Conservation (phyloP, 148 eudicot genomes). For the Rhododendron simsii region DNA sequence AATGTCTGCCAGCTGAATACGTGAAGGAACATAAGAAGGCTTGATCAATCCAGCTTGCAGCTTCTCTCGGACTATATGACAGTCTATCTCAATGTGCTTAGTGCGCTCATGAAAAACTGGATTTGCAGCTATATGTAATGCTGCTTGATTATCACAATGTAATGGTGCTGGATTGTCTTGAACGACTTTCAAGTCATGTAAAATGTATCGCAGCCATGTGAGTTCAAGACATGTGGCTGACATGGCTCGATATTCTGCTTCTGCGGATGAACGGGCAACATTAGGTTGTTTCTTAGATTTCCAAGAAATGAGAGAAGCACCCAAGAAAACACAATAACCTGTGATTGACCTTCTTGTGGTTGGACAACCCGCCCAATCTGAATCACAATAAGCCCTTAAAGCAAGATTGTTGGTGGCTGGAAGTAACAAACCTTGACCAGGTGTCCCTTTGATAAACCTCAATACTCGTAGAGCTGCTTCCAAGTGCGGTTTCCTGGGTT, state of each 20-base stretch:
- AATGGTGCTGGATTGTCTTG: neutral
- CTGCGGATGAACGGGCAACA: neutral
- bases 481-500: neutral
- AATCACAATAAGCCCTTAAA: neutral
- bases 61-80: neutral
- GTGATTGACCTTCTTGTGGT: neutral
- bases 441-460: neutral
- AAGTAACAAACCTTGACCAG: neutral
- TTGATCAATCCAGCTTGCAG: neutral
- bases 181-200: neutral
- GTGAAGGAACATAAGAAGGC: neutral
- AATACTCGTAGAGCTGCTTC: neutral
- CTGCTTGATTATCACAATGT: neutral
- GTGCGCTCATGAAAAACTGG: neutral
- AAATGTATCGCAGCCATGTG: neutral
- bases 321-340: neutral
- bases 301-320: neutral
- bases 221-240: neutral
- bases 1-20: too few species aligned
- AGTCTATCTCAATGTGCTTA: neutral
- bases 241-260: neutral
- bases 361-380: neutral
- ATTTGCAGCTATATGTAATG: neutral
- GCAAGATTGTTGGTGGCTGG: neutral
- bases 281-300: neutral